Evolutionary conservation across 2,329 filamentous ascomycete species (phyloP).

Genomic region (Tympanopsis confertula): DNA sequence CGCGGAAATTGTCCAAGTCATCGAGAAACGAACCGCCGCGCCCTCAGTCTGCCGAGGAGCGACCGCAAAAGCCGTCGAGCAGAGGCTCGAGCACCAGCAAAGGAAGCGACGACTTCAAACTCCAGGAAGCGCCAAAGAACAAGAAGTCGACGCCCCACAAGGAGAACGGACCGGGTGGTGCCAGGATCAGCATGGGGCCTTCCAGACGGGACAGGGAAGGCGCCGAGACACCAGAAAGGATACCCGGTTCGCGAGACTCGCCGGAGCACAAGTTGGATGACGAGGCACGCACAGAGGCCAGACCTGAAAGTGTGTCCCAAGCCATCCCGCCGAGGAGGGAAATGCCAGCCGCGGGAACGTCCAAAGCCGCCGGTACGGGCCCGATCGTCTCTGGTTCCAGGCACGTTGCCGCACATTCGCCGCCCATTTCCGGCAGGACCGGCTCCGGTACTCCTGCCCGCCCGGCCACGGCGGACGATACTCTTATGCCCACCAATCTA

Average conservation of each 20-base stretch:
- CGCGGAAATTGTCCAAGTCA: constrained; percentile 35
- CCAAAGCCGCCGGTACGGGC: not conserved
- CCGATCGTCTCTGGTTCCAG: not conserved
- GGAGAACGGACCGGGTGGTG: not conserved
- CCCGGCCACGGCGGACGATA: constrained; percentile 9
- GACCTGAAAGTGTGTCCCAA: not conserved
- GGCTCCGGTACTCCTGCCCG: constrained; percentile 5
- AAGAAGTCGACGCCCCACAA: constrained; percentile 29
- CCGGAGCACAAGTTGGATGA: too few relatives aligned
- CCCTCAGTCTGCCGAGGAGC: constrained; percentile 11
- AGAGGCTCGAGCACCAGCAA: constrained; percentile 19
- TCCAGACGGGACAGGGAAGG: not conserved
- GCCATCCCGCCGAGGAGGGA: not conserved
- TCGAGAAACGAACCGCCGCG: constrained; percentile 15
- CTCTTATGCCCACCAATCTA: constrained; percentile 10
- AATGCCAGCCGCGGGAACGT: not conserved
- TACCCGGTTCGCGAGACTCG: not conserved
- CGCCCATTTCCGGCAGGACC: not conserved
- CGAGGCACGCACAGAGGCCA: too few relatives aligned
- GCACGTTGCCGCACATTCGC: too few relatives aligned
- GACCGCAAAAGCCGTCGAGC: constrained; percentile 20
- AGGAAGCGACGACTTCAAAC: constrained; percentile 52
- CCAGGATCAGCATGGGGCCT: not conserved
- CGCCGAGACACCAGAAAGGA: not conserved
- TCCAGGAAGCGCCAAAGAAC: constrained; percentile 69